Evolutionary conservation across 768 basidiomycete genomes (phyloP).

Genomic region (Paxillus ammoniavirescens): DNA sequence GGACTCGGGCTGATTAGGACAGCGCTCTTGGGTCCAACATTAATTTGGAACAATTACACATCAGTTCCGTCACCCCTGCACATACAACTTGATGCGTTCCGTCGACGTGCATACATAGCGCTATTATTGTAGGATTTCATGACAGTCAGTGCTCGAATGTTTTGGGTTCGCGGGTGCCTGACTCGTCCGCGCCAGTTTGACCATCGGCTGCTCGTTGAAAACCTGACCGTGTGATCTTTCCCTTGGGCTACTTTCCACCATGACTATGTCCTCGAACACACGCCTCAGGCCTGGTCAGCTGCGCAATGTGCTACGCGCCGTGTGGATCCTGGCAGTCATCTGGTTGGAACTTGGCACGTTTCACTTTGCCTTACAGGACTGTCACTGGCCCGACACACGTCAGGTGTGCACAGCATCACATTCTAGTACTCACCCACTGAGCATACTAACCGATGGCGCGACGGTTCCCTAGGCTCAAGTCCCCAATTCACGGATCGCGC

Average conservation of each 20-base stretch:
- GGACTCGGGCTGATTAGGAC: no score
- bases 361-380: conserved; percentile 41
- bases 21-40: no score
- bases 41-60: no score
- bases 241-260: background rate
- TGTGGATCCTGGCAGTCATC: conserved; percentile 63
- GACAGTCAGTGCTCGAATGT: no score
- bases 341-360: conserved; percentile 74
- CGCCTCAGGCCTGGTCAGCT: background rate
- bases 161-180: no score
- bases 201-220: no score
- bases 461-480: conserved; percentile 16
- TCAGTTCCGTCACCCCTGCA: no score
- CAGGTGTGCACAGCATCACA: conserved; percentile 27
- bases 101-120: no score
- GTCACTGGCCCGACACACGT: conserved; percentile 59
- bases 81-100: no score
- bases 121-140: no score
- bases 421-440: background rate
- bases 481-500: conserved; percentile 21
- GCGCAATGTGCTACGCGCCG: conserved; percentile 41
- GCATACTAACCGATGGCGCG: background rate
- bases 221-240: no score
- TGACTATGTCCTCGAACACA: conserved; percentile 5
- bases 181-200: no score